phyloP scores from a whole-genome alignment of 2,329 filamentous ascomycete species.

The Colletotrichum orchidophilum region DNA sequence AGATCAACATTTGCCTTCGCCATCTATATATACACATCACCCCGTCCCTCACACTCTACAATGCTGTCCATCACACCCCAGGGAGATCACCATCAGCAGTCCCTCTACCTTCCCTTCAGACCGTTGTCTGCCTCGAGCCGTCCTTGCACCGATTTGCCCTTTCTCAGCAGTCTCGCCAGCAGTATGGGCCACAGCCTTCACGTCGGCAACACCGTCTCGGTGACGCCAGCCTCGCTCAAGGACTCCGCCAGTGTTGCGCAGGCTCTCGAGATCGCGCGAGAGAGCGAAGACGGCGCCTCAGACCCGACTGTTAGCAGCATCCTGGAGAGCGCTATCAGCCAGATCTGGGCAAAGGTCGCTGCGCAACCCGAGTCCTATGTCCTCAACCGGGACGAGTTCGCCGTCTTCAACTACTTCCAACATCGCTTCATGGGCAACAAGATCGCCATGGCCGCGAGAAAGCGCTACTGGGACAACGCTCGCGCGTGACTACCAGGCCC shows the following conservation, averaged over 20 bases:
- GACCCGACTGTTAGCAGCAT: constrained; percentile 71
- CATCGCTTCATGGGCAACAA: constrained; percentile 67
- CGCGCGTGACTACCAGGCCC: constrained; percentile 43
- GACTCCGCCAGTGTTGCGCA: constrained; percentile 60
- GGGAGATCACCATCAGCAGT: constrained; percentile 32
- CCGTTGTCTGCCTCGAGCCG: constrained; percentile 17
- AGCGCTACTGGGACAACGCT: constrained; percentile 62
- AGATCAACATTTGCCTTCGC: constrained; percentile 20
- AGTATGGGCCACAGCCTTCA: constrained; percentile 31
- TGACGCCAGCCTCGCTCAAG: constrained; percentile 27
- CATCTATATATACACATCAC: constrained; percentile 8
- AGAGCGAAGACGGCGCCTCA: constrained; percentile 72
- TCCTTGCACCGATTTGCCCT: constrained; percentile 24
- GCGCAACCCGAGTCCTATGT: constrained; percentile 74
- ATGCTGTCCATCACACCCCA: constrained; percentile 36
- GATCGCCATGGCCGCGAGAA: constrained; percentile 57
- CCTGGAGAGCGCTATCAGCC: constrained; percentile 70
- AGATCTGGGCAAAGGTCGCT: constrained; percentile 75
- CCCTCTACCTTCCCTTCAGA: constrained; percentile 30
- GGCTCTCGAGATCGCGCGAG: constrained; percentile 80
- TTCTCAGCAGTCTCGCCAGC: constrained; percentile 28
- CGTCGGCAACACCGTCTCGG: constrained; percentile 37
- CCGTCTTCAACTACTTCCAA: constrained; percentile 87
- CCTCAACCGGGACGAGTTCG: constrained; percentile 80
- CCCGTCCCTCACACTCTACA: constrained; percentile 5